Evolutionary conservation across 441 rosid species (phyloP), one percentile per base, ranked within the genome.

Genomic region (Pelargonium myrrhifolium): DNA sequence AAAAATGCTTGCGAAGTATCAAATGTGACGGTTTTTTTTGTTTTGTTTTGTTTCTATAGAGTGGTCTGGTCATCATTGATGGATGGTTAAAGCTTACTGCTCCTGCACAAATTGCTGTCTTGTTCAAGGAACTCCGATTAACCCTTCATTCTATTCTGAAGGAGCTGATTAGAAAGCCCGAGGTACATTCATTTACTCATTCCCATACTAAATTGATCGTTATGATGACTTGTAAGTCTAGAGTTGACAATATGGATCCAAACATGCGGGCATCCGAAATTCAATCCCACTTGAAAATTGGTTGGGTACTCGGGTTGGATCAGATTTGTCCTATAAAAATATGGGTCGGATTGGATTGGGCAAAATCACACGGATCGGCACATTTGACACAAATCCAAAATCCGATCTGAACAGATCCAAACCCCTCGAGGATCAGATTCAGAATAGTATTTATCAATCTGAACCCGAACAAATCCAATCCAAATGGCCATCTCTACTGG

Each of bases 11-110:
- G 61, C 4, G 2, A 10, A 20, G 37, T 31, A 0, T 31, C 37
- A 1, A 31, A 31, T 31, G 64, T 61, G 21, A 26, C 22, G 64
- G 35, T 15, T 58, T 9, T 58, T 58, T 21, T 20, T 17, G 8
- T 24, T 58, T 59, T 9, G 47, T 28, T 51, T 51, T 26, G 7
- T 20, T 55, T 58, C 68, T 76, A 59, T 85, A 90, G 97, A 78
- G 85, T 43, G 92, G 97, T 66, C 71, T 81, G 73, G 85, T 93
- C 20, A 80, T 78, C 5, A 72, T 90, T 31, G 98, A 93, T 81
- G 96, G 96, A 65, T 90, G 97, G 97, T 73, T 89, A 67, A 89
- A 85, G 80, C 73, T 93, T 78, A 76, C 85, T 66, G 97, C 98
- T 55, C 87, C 97, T 42, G 98, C 98, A 15, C 98, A 90, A 73